phyloP scores from a whole-genome alignment of 305 asterid genomes.

The Solanum hybrid region DNA sequence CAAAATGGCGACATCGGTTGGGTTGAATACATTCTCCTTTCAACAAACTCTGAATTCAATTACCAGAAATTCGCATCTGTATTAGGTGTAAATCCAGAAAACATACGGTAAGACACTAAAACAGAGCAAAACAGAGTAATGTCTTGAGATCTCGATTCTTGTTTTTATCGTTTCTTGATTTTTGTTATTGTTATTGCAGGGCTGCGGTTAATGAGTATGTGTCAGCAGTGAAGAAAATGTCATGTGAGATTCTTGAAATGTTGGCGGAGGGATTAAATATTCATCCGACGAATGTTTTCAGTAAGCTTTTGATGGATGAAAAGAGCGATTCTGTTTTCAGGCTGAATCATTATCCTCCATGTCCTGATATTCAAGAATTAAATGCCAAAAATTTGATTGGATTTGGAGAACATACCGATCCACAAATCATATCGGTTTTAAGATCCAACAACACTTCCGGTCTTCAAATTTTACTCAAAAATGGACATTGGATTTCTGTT shows the following conservation, averaged over 20 bases:
- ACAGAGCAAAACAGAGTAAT: not conserved
- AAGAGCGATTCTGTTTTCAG: constrained; percentile 53
- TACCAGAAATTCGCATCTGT: constrained; percentile 33
- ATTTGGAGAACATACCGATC: constrained; percentile 62
- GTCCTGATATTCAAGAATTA: constrained; percentile 16
- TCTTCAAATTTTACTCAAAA: constrained; percentile 41
- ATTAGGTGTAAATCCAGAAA: constrained; percentile 47
- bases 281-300: constrained; percentile 23
- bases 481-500: constrained; percentile 41
- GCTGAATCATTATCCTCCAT: constrained; percentile 50
- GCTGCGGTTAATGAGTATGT: constrained; percentile 32
- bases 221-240: constrained; percentile 37
- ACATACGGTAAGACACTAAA: constrained; percentile 27
- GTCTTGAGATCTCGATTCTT: not conserved
- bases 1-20: constrained; percentile 61
- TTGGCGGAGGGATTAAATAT: constrained; percentile 36
- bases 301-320: constrained; percentile 44
- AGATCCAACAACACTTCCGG: constrained; percentile 54
- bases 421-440: constrained; percentile 42
- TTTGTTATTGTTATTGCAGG: not conserved
- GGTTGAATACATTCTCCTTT: constrained; percentile 57
- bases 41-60: constrained; percentile 29
- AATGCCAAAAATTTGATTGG: constrained; percentile 29
- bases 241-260: constrained; percentile 40
- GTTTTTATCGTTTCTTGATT: not conserved